phyloP scores from a whole-genome alignment of 2,329 filamentous ascomycete species.

The Sporothrix globosa region DNA sequence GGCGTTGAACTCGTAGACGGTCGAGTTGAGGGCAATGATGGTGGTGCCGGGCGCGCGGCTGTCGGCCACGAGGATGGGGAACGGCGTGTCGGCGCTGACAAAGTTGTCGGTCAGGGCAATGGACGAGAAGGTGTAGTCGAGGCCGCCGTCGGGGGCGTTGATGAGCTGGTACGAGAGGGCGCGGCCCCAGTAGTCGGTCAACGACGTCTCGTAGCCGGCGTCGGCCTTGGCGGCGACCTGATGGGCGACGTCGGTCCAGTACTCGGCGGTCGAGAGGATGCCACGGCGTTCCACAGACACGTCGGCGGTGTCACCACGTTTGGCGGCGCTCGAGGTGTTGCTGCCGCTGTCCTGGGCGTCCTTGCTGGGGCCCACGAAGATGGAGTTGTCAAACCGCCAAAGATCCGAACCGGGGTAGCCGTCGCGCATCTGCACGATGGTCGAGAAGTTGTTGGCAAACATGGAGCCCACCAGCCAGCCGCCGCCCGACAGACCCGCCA shows the following conservation, averaged over 20 bases:
- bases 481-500: slow-evolving; percentile 79
- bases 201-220: slow-evolving; percentile 67
- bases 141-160: slow-evolving; percentile 73
- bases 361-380: slow-evolving; percentile 43
- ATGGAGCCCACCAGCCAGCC: slow-evolving; percentile 84
- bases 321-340: background rate
- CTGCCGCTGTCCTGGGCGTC: slow-evolving; percentile 37
- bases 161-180: slow-evolving; percentile 85
- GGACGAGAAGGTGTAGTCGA: slow-evolving; percentile 80
- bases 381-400: slow-evolving; percentile 45
- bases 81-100: slow-evolving; percentile 48
- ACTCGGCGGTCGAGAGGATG: slow-evolving; percentile 46
- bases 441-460: slow-evolving; percentile 81
- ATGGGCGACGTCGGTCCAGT: slow-evolving; percentile 62
- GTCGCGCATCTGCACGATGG: slow-evolving; percentile 60
- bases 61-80: slow-evolving; percentile 56
- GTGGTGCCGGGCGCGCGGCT: slow-evolving; percentile 51
- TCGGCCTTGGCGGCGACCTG: slow-evolving; percentile 64
- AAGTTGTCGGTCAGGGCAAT: slow-evolving; percentile 52
- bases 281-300: slow-evolving; percentile 34
- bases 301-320: background rate
- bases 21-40: slow-evolving; percentile 58
- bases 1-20: slow-evolving; percentile 67
- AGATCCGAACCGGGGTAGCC: slow-evolving; percentile 43
- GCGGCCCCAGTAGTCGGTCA: slow-evolving; percentile 90